phyloP scores from a whole-genome alignment of 2,329 filamentous ascomycete genomes.

The Hypoxylon sp. region DNA sequence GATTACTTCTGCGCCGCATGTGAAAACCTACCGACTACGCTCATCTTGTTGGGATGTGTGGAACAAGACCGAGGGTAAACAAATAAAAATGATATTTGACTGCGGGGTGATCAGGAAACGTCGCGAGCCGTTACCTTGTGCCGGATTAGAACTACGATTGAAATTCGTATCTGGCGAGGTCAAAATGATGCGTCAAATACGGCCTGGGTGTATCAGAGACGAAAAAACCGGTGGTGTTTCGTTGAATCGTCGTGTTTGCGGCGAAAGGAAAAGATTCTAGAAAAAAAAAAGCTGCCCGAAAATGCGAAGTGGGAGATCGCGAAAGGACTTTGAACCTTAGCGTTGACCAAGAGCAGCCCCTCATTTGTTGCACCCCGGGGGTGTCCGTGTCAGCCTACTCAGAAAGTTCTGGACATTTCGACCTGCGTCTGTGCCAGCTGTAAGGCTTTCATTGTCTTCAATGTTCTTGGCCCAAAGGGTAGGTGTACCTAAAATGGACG shows the following conservation, averaged over 20 bases:
- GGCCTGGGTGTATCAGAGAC: conserved; percentile 20
- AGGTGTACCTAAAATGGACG: not conserved
- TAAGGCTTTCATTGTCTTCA: conserved; percentile 25
- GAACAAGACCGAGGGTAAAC: conserved; percentile 39
- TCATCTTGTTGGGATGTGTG: conserved; percentile 63
- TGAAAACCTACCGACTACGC: conserved; percentile 65
- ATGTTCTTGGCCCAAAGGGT: not conserved
- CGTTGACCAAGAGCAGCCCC: conserved; percentile 40
- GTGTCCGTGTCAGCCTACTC: conserved; percentile 8
- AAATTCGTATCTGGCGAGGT: conserved; percentile 22
- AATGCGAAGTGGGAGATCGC: conserved; percentile 47
- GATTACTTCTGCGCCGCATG: not conserved
- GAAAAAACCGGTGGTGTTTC: conserved; percentile 21
- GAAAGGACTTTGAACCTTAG: conserved; percentile 42
- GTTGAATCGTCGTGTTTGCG: conserved; percentile 40
- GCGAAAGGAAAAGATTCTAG: conserved; percentile 36
- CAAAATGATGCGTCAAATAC: conserved; percentile 26
- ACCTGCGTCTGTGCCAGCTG: conserved; percentile 28
- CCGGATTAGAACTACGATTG: conserved; percentile 33
- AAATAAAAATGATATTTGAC: conserved; percentile 43
- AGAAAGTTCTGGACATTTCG: conserved; percentile 54
- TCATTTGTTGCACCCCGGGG: conserved; percentile 46
- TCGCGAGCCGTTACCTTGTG: conserved; percentile 38
- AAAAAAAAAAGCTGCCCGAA: conserved; percentile 53
- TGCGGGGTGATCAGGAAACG: conserved; percentile 41